Conservation (phyloP, 1,284 basidiomycete genomes). For the Cystobasidiaceae sp. region DNA sequence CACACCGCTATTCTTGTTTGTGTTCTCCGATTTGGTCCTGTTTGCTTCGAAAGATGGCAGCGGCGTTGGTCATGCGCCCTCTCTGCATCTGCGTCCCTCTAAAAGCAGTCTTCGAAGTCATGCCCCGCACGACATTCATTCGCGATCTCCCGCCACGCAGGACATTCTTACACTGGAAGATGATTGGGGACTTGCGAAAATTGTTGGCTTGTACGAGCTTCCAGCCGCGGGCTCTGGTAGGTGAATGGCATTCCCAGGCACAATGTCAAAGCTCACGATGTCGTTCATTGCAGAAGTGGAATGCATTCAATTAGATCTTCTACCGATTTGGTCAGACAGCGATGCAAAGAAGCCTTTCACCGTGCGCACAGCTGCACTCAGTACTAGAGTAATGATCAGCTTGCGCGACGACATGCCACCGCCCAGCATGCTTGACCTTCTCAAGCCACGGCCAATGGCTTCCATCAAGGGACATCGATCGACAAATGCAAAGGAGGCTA, state of each 20-base stretch:
- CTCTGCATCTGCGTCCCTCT: slow-evolving; percentile 33
- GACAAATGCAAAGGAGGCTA: too few species aligned
- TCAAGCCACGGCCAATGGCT: too few species aligned
- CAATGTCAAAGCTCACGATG: slow-evolving; percentile 40
- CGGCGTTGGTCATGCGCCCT: background rate
- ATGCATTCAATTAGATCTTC: slow-evolving; percentile 54
- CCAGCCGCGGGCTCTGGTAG: slow-evolving; percentile 32
- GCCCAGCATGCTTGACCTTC: too few species aligned
- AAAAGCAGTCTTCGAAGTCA: slow-evolving; percentile 34
- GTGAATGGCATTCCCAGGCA: slow-evolving; percentile 9
- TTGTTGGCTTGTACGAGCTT: slow-evolving; percentile 54
- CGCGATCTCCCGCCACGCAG: background rate
- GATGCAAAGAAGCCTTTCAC: slow-evolving; percentile 48
- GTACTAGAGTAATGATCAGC: too few species aligned
- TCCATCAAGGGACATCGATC: too few species aligned
- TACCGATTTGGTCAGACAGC: slow-evolving; percentile 52
- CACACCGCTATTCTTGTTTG: slow-evolving; percentile 53
- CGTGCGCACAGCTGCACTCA: slow-evolving; percentile 50
- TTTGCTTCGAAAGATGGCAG: slow-evolving; percentile 48
- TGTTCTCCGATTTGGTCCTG: slow-evolving; percentile 66
- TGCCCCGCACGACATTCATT: background rate
- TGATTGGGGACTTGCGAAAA: slow-evolving; percentile 55
- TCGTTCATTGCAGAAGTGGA: too few species aligned
- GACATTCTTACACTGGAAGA: slow-evolving; percentile 52
- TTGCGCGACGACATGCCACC: too few species aligned